These are phyloP conservation scores for Aspergillus melleus DNA, from an alignment of 2,329 filamentous ascomycete genomes.

Conservation along the genomic window DNA sequence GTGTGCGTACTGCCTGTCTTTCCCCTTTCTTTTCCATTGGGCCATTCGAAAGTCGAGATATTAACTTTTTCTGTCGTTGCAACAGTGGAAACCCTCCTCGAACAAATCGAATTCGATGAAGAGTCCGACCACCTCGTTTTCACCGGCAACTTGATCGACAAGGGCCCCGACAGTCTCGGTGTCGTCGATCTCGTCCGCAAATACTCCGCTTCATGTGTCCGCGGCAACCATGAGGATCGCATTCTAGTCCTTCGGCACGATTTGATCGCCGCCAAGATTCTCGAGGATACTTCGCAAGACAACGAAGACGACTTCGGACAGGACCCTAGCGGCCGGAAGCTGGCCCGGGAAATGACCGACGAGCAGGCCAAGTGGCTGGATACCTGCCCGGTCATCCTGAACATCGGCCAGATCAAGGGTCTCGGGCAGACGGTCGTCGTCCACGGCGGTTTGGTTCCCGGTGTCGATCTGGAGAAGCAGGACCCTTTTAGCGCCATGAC, in stretches of 20 bases:
- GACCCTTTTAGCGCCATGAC: slow-evolving; percentile 86
- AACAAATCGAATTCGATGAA: slow-evolving; percentile 63
- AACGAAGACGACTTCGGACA: slow-evolving; percentile 33
- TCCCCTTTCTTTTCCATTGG: not conserved
- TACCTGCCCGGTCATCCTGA: slow-evolving; percentile 73
- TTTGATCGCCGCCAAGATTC: slow-evolving; percentile 31
- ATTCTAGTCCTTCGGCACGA: slow-evolving; percentile 67
- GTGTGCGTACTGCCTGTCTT: slow-evolving; percentile 43
- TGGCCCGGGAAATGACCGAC: slow-evolving; percentile 58
- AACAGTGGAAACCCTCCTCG: slow-evolving; percentile 59
- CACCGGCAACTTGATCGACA: slow-evolving; percentile 77
- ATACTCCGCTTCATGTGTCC: slow-evolving; percentile 74
- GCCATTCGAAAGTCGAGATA: not conserved
- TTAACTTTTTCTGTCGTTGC: not conserved
- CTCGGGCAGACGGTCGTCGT: slow-evolving; percentile 71
- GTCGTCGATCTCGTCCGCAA: slow-evolving; percentile 75
- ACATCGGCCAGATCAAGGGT: slow-evolving; percentile 62
- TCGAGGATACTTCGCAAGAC: slow-evolving; percentile 15
- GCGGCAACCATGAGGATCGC: slow-evolving; percentile 90
- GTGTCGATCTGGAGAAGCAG: slow-evolving; percentile 66
- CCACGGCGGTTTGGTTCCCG: slow-evolving; percentile 82
- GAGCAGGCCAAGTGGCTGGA: slow-evolving; percentile 70
- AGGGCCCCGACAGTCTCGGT: slow-evolving; percentile 78
- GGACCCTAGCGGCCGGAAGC: slow-evolving; percentile 42
- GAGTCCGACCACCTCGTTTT: slow-evolving; percentile 72